Conservation (phyloP, 2,329 filamentous ascomycete genomes). For the Amylocarpus encephaloides region DNA sequence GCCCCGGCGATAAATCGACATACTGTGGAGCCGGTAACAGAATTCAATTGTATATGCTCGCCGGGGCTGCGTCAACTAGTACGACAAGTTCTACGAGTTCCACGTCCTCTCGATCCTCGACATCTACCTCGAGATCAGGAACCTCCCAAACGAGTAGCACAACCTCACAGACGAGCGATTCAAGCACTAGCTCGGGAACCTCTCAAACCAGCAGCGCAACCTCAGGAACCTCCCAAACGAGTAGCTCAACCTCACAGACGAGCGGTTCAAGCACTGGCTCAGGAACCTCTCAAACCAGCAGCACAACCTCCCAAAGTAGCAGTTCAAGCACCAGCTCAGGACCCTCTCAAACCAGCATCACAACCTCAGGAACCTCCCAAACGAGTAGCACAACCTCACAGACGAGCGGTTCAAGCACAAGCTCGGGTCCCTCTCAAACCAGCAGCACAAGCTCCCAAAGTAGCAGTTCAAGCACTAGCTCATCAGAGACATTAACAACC, state of each 20-base stretch:
- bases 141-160: background rate
- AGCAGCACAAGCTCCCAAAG: background rate
- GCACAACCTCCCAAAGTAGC: background rate
- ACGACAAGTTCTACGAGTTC: background rate
- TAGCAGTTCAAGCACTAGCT: background rate
- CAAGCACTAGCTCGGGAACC: background rate
- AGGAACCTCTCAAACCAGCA: background rate
- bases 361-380: background rate
- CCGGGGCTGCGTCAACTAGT: background rate
- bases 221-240: background rate
- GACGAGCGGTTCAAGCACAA: background rate
- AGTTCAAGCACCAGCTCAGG: background rate
- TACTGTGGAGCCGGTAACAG: conserved; percentile 25
- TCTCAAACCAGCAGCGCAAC: background rate
- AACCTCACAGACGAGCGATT: background rate
- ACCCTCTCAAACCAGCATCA: background rate
- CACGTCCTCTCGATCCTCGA: conserved; percentile 1
- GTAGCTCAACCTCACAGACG: background rate
- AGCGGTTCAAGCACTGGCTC: background rate
- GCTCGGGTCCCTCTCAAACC: background rate
- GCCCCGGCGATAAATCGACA: conserved; percentile 2
- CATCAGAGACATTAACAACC: background rate
- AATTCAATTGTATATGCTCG: conserved; percentile 11
- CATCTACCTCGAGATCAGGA: background rate
- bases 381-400: background rate